Base-by-base conservation (phyloP, 1,284 basidiomycete genomes). In the Boletellus sp. region DNA sequence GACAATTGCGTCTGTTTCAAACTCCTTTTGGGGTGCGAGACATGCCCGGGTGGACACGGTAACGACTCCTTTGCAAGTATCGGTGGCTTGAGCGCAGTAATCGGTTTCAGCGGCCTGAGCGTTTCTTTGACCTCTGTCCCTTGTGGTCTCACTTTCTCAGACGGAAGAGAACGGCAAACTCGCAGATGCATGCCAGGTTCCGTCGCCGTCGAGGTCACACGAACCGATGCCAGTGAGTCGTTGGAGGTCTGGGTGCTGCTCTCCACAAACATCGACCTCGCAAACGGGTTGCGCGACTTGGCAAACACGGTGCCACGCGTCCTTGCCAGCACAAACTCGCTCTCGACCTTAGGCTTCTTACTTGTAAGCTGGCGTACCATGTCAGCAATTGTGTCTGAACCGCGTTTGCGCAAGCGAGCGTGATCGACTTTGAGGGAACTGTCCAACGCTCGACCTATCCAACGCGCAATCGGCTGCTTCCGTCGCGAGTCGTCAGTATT, bases 71-170 rank as follows among this genome's bases (percentile, higher is more conserved):
- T 64, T 17, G 68, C 63, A 35, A 67, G 63, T 26, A 56, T 49
- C 8, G 71, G 69, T 20, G 66, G 58, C 21, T 60, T 58, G 17
- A 73, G 44, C 10, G 54, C 53, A 10, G 69, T 69, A 33, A 74
- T 72, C 3, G 70, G 72, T 47, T 60, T 68, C 41, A 74, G 51
- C 20, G 56, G 54, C 32, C 63, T 72, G 16, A 14, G 13, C 13
- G 41, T 47, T 8, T 51, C 45, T 14, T 36, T 39, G 13, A 27
- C 14, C 21, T 35, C 27, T 9, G 42, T 21, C 26, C 9, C 35
- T 16, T 44, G 41, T 16, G 35, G 39, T 29, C 11, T 32, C n/a
- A 11, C 10, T n/a, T 22, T 34, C 20, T 43, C 34, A 8, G 41
- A 40, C 5, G 49, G 45, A 10, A 50, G 42, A 22, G 50, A 54